Base-by-base conservation (phyloP, 495 filamentous ascomycete genomes). In the Lindgomyces ingoldianus region DNA sequence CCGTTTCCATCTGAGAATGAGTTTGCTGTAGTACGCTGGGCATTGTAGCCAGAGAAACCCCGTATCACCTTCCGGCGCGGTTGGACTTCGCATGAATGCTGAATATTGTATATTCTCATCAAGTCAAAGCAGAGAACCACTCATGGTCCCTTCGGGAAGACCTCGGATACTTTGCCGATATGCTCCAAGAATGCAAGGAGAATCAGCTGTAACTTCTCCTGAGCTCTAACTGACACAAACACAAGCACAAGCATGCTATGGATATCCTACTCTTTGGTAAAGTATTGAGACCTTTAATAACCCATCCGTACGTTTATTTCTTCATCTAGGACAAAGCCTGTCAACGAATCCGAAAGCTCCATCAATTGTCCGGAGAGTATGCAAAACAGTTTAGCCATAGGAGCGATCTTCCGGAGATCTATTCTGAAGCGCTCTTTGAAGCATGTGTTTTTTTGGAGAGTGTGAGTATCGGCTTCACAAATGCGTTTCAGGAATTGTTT, bases 61-160 rank as follows among this genome's bases (percentile, higher is more conserved):
- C 77, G 0, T 84, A 84, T 60, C 72, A 76, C 4, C 46, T 73
- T 12, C 81, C 80, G 0, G 70, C 59, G 2, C 1, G 67, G 1
- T 46, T 81, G 0, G 74, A 85, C 53, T 69, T 84, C 26, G 42
- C 12, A 4, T 70, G 71, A n/a, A 44, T 85, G 1, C 52, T 75
- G 42, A 46, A 66, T 0, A 56, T 85, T 1, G 53, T 85, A 1
- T 30, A 42, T 0, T 75, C 82, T 0, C 73, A 69, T 49, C 47
- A 54, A 1, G 55, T 68, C 1, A 73, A 74, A 18, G 74, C 77
- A 1, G 74, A 79, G 41, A 81, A 85, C 54, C 80, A 81, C 50
- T 33, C 84, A 10, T 81, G 78, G 78, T 60, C 75, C 2, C 65
- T 84, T 27, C 75, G 83, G 21, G 81, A 84, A 53, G 81, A 85